A percentile compares a stretch with the other conserved stretches of the same genome.
Conservation (phyloP, 768 basidiomycete species). For the Panellus pusillus region DNA sequence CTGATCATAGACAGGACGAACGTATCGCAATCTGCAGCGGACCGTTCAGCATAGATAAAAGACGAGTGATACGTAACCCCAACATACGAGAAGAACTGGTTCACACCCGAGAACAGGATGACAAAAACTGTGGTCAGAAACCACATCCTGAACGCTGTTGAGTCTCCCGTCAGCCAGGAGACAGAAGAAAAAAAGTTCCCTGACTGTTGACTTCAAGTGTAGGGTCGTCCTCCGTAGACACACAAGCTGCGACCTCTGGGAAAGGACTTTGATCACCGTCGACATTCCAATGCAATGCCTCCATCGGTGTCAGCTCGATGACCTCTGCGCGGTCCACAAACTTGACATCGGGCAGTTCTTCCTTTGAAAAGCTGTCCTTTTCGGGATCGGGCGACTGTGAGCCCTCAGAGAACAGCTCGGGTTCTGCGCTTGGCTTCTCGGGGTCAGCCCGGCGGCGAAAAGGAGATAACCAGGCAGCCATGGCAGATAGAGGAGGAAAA, state of each 20-base stretch:
- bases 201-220: conserved; percentile 5
- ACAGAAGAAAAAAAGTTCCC: background rate
- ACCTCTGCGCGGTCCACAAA: background rate
- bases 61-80: too few species aligned
- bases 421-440: background rate
- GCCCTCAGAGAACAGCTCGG: background rate
- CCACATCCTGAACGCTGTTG: conserved; percentile 10
- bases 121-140: conserved; percentile 2
- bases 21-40: conserved; percentile 1
- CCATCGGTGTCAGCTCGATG: conserved; percentile 6
- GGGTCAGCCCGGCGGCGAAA: background rate
- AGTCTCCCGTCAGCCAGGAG: background rate
- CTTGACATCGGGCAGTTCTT: background rate
- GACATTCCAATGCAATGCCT: conserved; percentile 6
- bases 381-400: background rate
- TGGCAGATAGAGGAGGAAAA: background rate
- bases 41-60: background rate
- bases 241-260: conserved; percentile 8
- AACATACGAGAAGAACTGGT: conserved; percentile 7
- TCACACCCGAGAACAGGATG: conserved; percentile 4
- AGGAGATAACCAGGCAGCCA: background rate
- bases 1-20: background rate
- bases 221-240: conserved; percentile 5
- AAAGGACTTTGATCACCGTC: conserved; percentile 6
- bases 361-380: background rate